A percentile compares a stretch with the other conserved stretches of the same genome.
Conservation (phyloP, 495 filamentous ascomycete species). For the Penicillium coffeae region DNA sequence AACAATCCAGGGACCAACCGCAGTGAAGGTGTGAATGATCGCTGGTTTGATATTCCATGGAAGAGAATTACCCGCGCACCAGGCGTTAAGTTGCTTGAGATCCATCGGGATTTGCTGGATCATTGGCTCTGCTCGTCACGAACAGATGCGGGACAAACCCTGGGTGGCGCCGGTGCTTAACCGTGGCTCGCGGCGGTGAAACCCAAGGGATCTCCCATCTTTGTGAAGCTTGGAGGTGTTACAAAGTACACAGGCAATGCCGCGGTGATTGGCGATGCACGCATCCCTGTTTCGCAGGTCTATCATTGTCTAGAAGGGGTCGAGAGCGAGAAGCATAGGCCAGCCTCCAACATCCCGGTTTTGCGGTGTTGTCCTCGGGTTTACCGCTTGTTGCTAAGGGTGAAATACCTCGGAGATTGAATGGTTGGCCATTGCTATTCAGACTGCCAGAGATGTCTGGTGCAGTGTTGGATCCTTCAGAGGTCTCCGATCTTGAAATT, state of each 20-base stretch:
- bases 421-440: no score
- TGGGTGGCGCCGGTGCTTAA: neutral
- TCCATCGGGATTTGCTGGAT: neutral
- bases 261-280: neutral
- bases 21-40: no score
- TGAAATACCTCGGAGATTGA: neutral
- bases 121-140: neutral
- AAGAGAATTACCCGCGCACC: no score
- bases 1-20: neutral
- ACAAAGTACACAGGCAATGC: neutral
- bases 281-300: neutral
- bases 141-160: neutral
- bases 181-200: neutral
- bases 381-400: neutral
- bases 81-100: no score
- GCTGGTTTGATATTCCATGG: no score
- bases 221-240: neutral
- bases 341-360: neutral
- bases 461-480: neutral
- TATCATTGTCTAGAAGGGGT: neutral
- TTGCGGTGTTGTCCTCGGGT: no score
- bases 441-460: constrained; percentile 1
- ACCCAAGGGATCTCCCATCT: neutral
- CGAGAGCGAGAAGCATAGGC: neutral
- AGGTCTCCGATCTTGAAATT: neutral